Percentiles rank a stretch among this genome's conserved stretches.
phyloP scores from a whole-genome alignment of 2,329 filamentous ascomycete species.

The Magnaporthiopsis rhizophila region DNA sequence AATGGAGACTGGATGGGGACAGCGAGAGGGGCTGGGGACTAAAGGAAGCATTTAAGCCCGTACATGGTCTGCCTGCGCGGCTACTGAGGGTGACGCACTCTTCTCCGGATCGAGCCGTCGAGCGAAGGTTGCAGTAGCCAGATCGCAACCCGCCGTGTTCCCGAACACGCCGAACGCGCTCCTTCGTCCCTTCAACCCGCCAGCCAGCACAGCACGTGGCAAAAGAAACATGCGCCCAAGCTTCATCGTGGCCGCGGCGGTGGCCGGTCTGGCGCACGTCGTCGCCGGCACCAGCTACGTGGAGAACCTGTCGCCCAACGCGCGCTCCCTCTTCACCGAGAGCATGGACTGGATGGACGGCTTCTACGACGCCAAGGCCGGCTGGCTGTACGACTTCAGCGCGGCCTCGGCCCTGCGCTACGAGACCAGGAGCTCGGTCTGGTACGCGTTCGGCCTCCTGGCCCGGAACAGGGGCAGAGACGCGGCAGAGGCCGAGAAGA shows the following conservation, averaged over 20 bases:
- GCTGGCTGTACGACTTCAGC: slow-evolving; percentile 45
- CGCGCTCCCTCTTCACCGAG: slow-evolving; percentile 6
- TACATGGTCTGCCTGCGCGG: background rate
- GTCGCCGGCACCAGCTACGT: background rate
- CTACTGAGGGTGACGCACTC: background rate
- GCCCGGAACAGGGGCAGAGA: slow-evolving; percentile 45
- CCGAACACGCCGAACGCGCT: background rate
- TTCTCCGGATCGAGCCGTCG: background rate
- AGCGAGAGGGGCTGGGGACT: background rate
- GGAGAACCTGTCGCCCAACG: slow-evolving; percentile 2
- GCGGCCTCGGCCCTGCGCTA: slow-evolving; percentile 38
- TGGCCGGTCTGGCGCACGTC: background rate
- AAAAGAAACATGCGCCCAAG: background rate
- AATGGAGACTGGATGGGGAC: background rate
- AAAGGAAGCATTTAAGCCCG: background rate
- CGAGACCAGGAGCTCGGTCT: slow-evolving; percentile 47
- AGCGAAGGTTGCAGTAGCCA: background rate
- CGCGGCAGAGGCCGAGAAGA: slow-evolving; percentile 40
- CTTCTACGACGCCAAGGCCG: slow-evolving; percentile 39
- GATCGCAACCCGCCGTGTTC: background rate
- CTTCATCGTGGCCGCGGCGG: slow-evolving; percentile 1
- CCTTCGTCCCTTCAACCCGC: background rate
- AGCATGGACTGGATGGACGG: slow-evolving; percentile 5
- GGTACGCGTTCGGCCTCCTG: slow-evolving; percentile 52
- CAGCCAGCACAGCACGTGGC: background rate